Base-by-base conservation (phyloP, 2,329 filamentous ascomycete species). In the Hypoxylon rubiginosum region DNA sequence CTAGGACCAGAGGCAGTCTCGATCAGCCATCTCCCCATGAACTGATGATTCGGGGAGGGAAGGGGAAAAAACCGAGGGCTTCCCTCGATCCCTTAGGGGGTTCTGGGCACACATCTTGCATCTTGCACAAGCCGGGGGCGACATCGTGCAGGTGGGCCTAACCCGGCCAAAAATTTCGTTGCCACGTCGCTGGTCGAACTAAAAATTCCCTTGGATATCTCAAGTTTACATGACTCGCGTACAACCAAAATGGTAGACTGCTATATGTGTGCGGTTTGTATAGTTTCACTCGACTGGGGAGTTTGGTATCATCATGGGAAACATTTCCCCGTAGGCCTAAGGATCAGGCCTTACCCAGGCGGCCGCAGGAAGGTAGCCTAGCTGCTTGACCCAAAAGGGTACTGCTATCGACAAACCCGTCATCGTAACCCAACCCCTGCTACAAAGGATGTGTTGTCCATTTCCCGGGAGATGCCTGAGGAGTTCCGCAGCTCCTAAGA, bases 141-240 rank as follows among this genome's bases (percentile, higher is more conserved):
- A 74, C 72, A 71, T 72, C 69, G 71, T 74, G 72, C 68, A 70
- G 64, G 75, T 76, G 75, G 75, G 70, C 75, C 72, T 70, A 61
- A 66, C 53, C 66, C 57, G 71, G 67, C 75, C 75, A 76, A 68
- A 72, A 71, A 70, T 56, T 45, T n/a, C 68, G 65, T 66, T 75
- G 75, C 75, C 75, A 77, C 75, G 75, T 77, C 70, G 72, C 64
- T 59, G 70, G 68, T 60, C 73, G 71, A 74, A 74, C 71, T 57
- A 58, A 60, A 63, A 65, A n/a, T 68, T 66, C 68, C 58, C 56
- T 69, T 70, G 71, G 72, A 71, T 68, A 72, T 74, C 71, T 71
- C 65, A 64, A 68, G 67, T 67, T 68, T 69, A 68, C 67, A 64
- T 73, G 56, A 69, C 66, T 71, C 66, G 61, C 60, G 65, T 73